Conservation (phyloP, 768 basidiomycete genomes). For the Pulveroboletus sp. region DNA sequence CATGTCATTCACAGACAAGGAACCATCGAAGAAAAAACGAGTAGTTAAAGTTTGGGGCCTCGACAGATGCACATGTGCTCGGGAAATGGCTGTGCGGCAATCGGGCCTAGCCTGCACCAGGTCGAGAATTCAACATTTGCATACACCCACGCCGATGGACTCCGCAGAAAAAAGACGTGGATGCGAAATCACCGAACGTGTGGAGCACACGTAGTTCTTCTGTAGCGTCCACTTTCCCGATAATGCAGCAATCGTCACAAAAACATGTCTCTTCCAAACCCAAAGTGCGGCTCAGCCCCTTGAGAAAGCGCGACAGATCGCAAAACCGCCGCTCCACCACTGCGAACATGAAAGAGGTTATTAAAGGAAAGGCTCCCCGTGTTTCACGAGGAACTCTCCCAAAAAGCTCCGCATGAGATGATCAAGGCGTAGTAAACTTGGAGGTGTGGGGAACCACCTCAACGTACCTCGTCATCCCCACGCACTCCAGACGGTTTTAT, state of each 20-base stretch:
- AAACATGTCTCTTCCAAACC: neutral
- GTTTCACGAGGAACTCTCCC: neutral
- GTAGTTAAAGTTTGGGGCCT: neutral
- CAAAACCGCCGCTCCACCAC: neutral
- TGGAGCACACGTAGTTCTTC: neutral
- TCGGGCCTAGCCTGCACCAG: neutral
- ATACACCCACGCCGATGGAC: neutral
- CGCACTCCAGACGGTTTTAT: slow-evolving; percentile 4
- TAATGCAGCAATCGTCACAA: neutral
- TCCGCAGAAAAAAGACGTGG: neutral
- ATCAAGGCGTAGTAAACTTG: neutral
- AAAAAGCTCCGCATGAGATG: neutral
- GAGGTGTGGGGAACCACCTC: neutral
- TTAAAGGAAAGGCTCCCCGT: neutral
- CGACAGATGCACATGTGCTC: neutral
- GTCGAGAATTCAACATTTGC: neutral
- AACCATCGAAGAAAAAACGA: neutral
- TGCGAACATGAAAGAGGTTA: neutral
- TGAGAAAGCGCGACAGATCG: neutral
- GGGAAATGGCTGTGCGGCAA: neutral
- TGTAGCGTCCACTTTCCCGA: neutral
- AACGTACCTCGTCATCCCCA: slow-evolving; percentile 14
- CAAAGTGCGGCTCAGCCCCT: neutral
- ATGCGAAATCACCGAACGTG: neutral
- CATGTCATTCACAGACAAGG: neutral